A percentile compares a stretch with the other conserved stretches of the same genome.
These are phyloP conservation scores for Lavandula angustifolia DNA, from an alignment of 257 asterid species.

Conservation along the genomic window DNA sequence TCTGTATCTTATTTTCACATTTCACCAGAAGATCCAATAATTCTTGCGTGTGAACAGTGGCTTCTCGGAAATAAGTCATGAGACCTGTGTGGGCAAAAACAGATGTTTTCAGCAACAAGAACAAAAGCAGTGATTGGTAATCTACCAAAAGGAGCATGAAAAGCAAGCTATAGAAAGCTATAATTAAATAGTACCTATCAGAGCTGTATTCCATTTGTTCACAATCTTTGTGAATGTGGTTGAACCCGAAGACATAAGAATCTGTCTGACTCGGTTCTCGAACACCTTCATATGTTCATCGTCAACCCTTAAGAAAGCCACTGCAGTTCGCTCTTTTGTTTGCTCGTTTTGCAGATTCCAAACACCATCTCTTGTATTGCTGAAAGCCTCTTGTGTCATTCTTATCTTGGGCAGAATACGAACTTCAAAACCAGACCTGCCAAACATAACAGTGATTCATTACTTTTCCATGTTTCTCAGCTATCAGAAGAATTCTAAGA, in stretches of 20 bases:
- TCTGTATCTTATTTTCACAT: slow-evolving; percentile 96
- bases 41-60: slow-evolving; percentile 98
- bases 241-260: slow-evolving; percentile 99
- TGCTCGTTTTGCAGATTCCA: slow-evolving; percentile 98
- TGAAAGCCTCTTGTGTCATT: slow-evolving; percentile 98
- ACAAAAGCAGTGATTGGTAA: slow-evolving; percentile 8
- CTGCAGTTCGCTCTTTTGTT: slow-evolving; percentile 96
- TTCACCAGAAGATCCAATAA: slow-evolving; percentile 90
- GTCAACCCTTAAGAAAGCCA: slow-evolving; percentile 95
- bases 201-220: slow-evolving; percentile 99
- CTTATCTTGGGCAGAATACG: slow-evolving; percentile 95
- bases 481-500: background rate
- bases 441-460: slow-evolving; percentile 20
- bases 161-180: background rate
- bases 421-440: slow-evolving; percentile 94
- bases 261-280: slow-evolving; percentile 96
- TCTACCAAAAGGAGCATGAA: slow-evolving; percentile 7
- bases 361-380: slow-evolving; percentile 96
- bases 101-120: slow-evolving; percentile 31
- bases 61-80: slow-evolving; percentile 99
- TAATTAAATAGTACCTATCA: slow-evolving; percentile 61
- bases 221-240: slow-evolving; percentile 98
- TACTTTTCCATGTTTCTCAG: background rate
- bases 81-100: slow-evolving; percentile 57
- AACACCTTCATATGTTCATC: slow-evolving; percentile 99